Evolutionary conservation across 176 grass and related monocot genomes (phyloP), one percentile per base, ranked within the genome.

Genomic region (Elaeis guineensis): DNA sequence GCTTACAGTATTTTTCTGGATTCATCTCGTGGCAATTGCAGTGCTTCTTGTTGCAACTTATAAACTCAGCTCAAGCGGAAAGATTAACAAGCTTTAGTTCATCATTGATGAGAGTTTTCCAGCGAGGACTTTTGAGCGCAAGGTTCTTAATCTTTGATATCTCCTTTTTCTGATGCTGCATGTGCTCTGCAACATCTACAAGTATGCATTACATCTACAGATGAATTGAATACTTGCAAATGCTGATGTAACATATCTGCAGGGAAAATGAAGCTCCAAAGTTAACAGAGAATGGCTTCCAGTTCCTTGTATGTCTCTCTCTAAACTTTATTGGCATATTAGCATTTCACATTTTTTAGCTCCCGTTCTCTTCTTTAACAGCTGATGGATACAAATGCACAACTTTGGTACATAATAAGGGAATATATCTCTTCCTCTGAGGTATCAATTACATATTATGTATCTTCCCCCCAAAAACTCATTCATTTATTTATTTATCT

Each of bases 361-460:
- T 77, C 35, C 66, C 61, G 72, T 75, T 75, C 28, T 55, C 35
- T 44, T 44, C 35, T 57, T 25, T n/a, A 77, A 65, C 78, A 96
- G 92, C 83, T 90, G 39, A 90, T 90, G 92, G 92, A 90, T 62
- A 96, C 83, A 76, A 87, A 87, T 71, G 83, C 90, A 25, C 90
- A 95, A 57, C 83, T 95, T 67, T 95, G 90, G 90, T 90, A 95
- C 75, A 87, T 95, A 76, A 90, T 95, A 82, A 75, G 86, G 83
- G 90, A 95, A 87, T 96, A 90, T 52, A 96, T 96, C 60, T 96
- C 83, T 71, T 87, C 83, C 21, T 61, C 92, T 52, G 92, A 96
- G 92, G 92, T 96, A 85, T 51, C 49, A 28, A n/a, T 74, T 63
- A 8, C 24, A 61, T 78, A 57, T 30, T 24, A 7, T 25, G 32